phyloP scores from a whole-genome alignment of 1,284 basidiomycete species.

The Sphagnurus paluster region DNA sequence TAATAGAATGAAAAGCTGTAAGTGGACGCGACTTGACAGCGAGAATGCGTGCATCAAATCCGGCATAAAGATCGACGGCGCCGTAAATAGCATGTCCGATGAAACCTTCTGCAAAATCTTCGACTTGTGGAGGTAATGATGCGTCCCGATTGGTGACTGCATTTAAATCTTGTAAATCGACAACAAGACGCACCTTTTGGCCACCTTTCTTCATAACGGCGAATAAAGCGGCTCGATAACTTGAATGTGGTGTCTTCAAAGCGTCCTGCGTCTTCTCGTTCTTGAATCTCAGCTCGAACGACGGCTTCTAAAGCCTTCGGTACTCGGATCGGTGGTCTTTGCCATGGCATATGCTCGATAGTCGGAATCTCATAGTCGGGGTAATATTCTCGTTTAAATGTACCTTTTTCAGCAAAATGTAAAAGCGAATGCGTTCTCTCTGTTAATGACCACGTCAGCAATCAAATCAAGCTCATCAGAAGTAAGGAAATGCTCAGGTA shows the following conservation, averaged over 20 bases:
- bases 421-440: conserved; percentile 28
- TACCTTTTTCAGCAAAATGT: conserved; percentile 29
- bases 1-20: conserved; percentile 25
- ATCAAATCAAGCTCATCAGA: conserved; percentile 25
- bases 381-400: conserved; percentile 30
- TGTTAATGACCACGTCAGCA: conserved; percentile 18
- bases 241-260: conserved; percentile 28
- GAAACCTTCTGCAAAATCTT: conserved; percentile 34
- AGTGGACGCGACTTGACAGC: conserved; percentile 22
- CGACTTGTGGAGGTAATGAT: conserved; percentile 25
- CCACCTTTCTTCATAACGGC: conserved; percentile 32
- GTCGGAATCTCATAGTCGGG: conserved; percentile 33
- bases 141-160: conserved; percentile 30
- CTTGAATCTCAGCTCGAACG: conserved; percentile 23
- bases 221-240: conserved; percentile 31
- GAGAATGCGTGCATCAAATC: conserved; percentile 24
- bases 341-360: conserved; percentile 35
- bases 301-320: conserved; percentile 24
- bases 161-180: conserved; percentile 34
- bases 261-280: conserved; percentile 27
- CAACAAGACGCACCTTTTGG: conserved; percentile 29
- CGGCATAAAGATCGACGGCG: conserved; percentile 26
- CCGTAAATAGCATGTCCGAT: conserved; percentile 26
- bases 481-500: conserved; percentile 18
- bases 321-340: conserved; percentile 24